phyloP scores from a whole-genome alignment of 441 rosid genomes.

The Gossypium laxum region DNA sequence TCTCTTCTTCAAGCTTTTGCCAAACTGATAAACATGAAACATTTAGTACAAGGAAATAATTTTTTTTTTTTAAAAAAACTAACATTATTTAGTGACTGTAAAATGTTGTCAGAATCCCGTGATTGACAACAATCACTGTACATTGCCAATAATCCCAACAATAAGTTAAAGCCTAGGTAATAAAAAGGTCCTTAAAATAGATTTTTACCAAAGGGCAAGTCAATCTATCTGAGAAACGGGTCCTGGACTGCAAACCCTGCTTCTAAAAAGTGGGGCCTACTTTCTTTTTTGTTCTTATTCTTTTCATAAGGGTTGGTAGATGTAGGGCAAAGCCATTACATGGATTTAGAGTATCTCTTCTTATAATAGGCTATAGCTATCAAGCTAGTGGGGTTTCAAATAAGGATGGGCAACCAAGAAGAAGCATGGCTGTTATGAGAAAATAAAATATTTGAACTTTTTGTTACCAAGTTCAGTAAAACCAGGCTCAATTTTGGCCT shows the following conservation, averaged over 20 bases:
- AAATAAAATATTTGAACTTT: neutral
- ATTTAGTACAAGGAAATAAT: neutral
- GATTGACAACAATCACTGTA: neutral
- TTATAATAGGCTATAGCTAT: neutral
- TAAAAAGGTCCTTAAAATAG: neutral
- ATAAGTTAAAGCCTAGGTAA: neutral
- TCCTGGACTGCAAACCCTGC: neutral
- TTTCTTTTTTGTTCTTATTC: neutral
- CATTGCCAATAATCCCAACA: neutral
- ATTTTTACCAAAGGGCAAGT: neutral
- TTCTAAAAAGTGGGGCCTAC: neutral
- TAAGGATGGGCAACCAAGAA: neutral
- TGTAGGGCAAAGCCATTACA: neutral
- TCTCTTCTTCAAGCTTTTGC: constrained; percentile 99
- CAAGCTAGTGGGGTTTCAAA: constrained; percentile 4
- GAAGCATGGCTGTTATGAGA: neutral
- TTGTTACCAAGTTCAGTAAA: constrained; percentile 86
- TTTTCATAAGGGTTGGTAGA: neutral
- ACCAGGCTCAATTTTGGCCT: constrained; percentile 93
- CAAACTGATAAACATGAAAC: constrained; percentile 51
- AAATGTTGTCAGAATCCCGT: neutral
- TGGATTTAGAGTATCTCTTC: neutral
- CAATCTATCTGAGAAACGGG: neutral
- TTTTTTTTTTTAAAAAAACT: neutral
- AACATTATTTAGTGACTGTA: neutral